These are phyloP conservation scores for Clonostachys solani DNA, from an alignment of 2,329 filamentous ascomycete genomes.

Conservation along the genomic window DNA sequence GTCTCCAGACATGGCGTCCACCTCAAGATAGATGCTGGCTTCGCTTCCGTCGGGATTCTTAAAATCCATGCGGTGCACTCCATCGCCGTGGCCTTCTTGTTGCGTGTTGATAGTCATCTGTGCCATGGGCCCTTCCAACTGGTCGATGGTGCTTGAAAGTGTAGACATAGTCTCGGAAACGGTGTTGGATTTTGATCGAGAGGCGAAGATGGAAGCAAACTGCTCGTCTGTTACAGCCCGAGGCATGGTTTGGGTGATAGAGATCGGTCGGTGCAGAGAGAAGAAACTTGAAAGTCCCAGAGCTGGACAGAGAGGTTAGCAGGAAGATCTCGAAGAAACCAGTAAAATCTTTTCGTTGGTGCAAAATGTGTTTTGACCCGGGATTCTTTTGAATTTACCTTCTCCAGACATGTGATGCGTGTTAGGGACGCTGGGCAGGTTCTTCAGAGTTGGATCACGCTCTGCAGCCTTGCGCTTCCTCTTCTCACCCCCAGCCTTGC, in stretches of 20 bases:
- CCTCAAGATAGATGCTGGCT: conserved; percentile 59
- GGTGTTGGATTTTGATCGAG: conserved; percentile 43
- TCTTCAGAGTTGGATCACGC: conserved; percentile 41
- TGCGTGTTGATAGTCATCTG: conserved; percentile 41
- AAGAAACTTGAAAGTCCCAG: conserved; percentile 90
- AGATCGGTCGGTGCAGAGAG: conserved; percentile 91
- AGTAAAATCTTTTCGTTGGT: too few species aligned
- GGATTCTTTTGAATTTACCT: conserved; percentile 37
- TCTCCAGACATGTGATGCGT: conserved; percentile 68
- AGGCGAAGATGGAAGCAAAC: conserved; percentile 80
- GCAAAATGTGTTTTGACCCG: too few species aligned
- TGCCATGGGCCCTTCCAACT: conserved; percentile 54
- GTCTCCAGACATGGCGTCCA: conserved; percentile 64
- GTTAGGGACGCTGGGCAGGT: conserved; percentile 70
- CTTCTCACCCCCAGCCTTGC: conserved; percentile 45
- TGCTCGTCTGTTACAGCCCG: conserved; percentile 65
- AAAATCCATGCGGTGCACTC: conserved; percentile 44
- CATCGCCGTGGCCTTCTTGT: conserved; percentile 33
- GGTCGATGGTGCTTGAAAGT: conserved; percentile 54
- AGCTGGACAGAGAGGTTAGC: conserved; percentile 45
- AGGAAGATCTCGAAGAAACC: too few species aligned
- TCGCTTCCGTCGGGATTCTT: conserved; percentile 52
- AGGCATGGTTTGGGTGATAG: conserved; percentile 77
- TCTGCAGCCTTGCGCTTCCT: conserved; percentile 50
- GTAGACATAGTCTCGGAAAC: conserved; percentile 64